These are phyloP conservation scores for Cicer bijugum DNA, from an alignment of 306 rosid genomes.

Conservation along the genomic window DNA sequence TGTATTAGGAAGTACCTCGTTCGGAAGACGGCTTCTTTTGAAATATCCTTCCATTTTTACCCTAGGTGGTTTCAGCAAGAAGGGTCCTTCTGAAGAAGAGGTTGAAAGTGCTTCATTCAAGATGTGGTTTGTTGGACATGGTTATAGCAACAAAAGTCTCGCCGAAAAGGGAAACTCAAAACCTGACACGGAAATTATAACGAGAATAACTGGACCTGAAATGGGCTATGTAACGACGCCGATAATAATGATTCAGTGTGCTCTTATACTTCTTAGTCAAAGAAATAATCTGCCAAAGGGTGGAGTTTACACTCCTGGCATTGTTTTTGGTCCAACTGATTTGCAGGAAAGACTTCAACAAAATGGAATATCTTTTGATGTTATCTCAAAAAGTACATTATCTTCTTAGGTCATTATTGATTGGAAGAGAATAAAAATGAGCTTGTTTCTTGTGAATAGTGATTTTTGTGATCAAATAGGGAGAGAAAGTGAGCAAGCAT, in stretches of 20 bases:
- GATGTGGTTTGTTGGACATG: slow-evolving; percentile 89
- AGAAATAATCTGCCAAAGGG: slow-evolving; percentile 71
- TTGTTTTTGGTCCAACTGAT: slow-evolving; percentile 80
- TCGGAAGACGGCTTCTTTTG: slow-evolving; percentile 83
- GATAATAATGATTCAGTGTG: slow-evolving; percentile 78
- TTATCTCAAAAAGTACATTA: slow-evolving; percentile 60
- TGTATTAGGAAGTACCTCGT: slow-evolving; percentile 54
- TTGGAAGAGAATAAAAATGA: not conserved
- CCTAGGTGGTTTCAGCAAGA: slow-evolving; percentile 72
- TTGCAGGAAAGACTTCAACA: slow-evolving; percentile 75
- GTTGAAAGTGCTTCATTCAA: slow-evolving; percentile 75
- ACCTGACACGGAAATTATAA: slow-evolving; percentile 75
- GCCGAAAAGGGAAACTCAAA: slow-evolving; percentile 52
- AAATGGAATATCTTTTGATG: slow-evolving; percentile 79
- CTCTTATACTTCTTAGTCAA: slow-evolving; percentile 68
- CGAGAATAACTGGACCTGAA: slow-evolving; percentile 87
- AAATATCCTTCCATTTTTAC: slow-evolving; percentile 79
- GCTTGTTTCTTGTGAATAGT: not conserved
- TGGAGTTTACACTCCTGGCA: slow-evolving; percentile 75
- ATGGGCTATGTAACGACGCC: slow-evolving; percentile 87
- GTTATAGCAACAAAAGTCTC: slow-evolving; percentile 55
- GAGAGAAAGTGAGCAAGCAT: not conserved
- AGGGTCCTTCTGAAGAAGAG: slow-evolving; percentile 82
- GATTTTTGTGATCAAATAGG: not conserved
- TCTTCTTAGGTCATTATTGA: slow-evolving; percentile 42